phyloP scores from a whole-genome alignment of 2,329 filamentous ascomycete species.

The Verticillium nonalfalfae region DNA sequence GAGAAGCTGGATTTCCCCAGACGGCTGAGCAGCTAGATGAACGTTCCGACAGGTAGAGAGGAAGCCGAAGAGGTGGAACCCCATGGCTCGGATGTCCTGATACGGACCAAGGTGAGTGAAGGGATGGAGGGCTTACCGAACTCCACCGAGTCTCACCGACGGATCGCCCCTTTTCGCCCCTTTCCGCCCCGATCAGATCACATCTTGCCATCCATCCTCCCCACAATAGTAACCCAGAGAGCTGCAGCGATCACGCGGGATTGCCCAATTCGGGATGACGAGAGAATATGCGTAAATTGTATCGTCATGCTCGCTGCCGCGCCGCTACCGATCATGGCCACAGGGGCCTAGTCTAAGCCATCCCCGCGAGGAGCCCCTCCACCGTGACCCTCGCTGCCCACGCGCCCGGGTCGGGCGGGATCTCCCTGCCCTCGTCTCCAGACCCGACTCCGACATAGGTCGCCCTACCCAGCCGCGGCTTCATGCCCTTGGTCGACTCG shows the following conservation, averaged over 20 bases:
- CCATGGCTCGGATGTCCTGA: neutral
- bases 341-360: neutral
- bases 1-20: too few species aligned
- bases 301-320: neutral
- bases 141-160: neutral
- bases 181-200: neutral
- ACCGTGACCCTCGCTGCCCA: conserved; percentile 59
- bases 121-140: neutral
- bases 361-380: conserved; percentile 25
- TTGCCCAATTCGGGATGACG: neutral
- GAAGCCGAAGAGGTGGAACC: neutral
- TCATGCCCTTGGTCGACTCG: conserved; percentile 58
- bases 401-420: conserved; percentile 64
- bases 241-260: neutral
- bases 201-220: neutral
- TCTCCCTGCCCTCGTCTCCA: conserved; percentile 38
- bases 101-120: neutral
- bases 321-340: neutral
- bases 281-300: neutral
- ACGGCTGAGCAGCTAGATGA: neutral
- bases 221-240: neutral
- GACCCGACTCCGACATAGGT: conserved; percentile 54
- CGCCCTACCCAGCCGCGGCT: conserved; percentile 58
- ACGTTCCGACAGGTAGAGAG: neutral
- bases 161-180: neutral